Base-by-base conservation (phyloP, 371 early-diverging fungal species). In the Rhizomucor miehei region DNA sequence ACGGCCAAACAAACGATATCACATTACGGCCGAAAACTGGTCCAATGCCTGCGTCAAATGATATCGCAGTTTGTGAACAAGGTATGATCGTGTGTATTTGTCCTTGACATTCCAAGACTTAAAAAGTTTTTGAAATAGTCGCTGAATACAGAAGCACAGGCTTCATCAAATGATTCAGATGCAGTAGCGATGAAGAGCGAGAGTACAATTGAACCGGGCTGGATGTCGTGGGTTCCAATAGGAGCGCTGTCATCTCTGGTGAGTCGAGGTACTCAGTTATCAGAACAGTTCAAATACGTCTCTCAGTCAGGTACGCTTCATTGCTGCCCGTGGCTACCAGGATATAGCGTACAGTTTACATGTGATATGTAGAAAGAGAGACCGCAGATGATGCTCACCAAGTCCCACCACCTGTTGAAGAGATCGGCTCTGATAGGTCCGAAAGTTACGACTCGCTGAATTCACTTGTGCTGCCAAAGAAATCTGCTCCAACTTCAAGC, bases 21-120 rank as follows among this genome's bases (percentile, higher is more conserved):
- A 17, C 44, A 48, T 21, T 63, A 59, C 46, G 56, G 64, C 8
- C n/a, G n/a, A n/a, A 54, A 59, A 36, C 50, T 45, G 44, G 21
- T 57, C 29, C 40, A 41, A n/a, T 23, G 44, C 37, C 21, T 57
- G 14, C 34, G 51, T 24, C 24, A 36, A 16, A 19, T 51, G 11
- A 19, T 57, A 23, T 21, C 47, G 1, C 46, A 55, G 19, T 6
- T 55, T 14, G 16, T 55, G 3, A 25, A 29, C 20, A 55, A 55
- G 48, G 55, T 48, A 40, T 13, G 14, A 8, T 11, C 8, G n/a
- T 0, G 6, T 23, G 1, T 3, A 6, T 8, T 29, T 29, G n/a
- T n/a, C n/a, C n/a, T 29, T 29, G 29, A 5, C 29, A 29, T 29
- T 29, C 3, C 8, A 29, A 29, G 3, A 29, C 5, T 8, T 29